Percentiles rank a stretch among this genome's conserved stretches.
Conservation (phyloP, 495 filamentous ascomycete genomes). For the Penicillium turbatum region DNA sequence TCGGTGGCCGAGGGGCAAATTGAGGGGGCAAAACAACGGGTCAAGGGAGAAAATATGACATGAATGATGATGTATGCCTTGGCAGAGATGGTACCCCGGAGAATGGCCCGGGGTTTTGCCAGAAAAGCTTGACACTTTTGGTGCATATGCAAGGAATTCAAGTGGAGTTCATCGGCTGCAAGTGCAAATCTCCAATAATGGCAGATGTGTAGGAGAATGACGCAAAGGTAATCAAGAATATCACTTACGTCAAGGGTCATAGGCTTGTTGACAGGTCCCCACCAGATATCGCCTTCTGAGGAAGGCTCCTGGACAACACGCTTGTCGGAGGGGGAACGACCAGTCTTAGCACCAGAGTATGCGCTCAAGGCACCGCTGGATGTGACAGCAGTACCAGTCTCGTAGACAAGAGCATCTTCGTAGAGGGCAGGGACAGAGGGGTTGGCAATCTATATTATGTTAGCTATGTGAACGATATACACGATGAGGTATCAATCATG, state of each 20-base stretch:
- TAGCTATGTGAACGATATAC: background rate
- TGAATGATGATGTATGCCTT: background rate
- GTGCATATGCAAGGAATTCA: conserved; percentile 28
- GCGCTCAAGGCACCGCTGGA: conserved; percentile 91
- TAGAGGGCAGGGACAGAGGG: conserved; percentile 90
- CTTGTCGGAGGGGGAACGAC: conserved; percentile 94
- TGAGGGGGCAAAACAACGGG: conserved; percentile 10
- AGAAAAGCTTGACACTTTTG: conserved; percentile 35
- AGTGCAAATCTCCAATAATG: conserved; percentile 16
- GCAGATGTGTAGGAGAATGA: conserved; percentile 20
- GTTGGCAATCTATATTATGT: conserved; percentile 67
- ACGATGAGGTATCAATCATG: too few relatives aligned
- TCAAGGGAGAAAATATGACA: background rate
- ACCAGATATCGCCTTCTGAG: conserved; percentile 93
- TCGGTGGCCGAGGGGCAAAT: conserved; percentile 9
- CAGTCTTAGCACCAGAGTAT: conserved; percentile 97
- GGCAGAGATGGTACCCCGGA: conserved; percentile 3
- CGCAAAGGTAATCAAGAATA: conserved; percentile 14
- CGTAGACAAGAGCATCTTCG: conserved; percentile 98
- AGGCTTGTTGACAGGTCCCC: conserved; percentile 97
- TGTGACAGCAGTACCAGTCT: conserved; percentile 95
- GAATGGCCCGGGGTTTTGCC: conserved; percentile 14
- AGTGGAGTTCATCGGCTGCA: conserved; percentile 30
- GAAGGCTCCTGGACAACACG: conserved; percentile 87
- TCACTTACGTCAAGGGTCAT: conserved; percentile 93